These are phyloP conservation scores for Anisodus tanguticus DNA, from an alignment of 257 asterid species.

Conservation along the genomic window DNA sequence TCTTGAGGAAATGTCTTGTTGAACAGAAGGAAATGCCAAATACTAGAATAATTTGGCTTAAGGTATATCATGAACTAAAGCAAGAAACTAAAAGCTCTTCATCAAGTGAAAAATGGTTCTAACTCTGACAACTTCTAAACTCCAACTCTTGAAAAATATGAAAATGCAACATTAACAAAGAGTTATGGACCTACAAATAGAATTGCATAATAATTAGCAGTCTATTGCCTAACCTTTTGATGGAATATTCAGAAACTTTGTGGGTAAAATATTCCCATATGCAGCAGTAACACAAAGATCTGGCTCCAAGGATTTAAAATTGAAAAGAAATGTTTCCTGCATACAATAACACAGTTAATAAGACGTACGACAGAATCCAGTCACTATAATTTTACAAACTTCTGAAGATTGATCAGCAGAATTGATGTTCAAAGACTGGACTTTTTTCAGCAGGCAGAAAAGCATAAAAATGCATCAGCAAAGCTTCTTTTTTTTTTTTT, in stretches of 20 bases:
- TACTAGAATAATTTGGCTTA: not conserved
- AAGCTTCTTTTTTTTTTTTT: not conserved
- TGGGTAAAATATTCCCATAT: constrained; percentile 91
- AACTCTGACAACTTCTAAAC: constrained; percentile 2
- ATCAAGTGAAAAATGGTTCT: constrained; percentile 15
- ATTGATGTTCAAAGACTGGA: not conserved
- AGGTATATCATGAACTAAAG: not conserved
- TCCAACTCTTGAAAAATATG: constrained; percentile 9
- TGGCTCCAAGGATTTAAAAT: constrained; percentile 76
- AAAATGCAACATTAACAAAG: not conserved
- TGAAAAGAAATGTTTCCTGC: constrained; percentile 77
- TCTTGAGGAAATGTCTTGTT: not conserved
- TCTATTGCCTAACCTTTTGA: constrained; percentile 71
- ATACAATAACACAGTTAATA: constrained; percentile 17
- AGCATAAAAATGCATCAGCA: constrained; percentile 8
- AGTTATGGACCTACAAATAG: not conserved
- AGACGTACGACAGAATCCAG: not conserved
- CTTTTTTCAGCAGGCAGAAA: not conserved
- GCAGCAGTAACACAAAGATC: constrained; percentile 97
- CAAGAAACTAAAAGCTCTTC: not conserved
- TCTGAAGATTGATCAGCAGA: not conserved
- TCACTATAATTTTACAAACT: not conserved
- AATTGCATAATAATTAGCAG: constrained; percentile 15
- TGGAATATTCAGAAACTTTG: constrained; percentile 81
- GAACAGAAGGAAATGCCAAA: not conserved